These are phyloP conservation scores for Coemansia javaensis DNA, from an alignment of 192 early-diverging fungal genomes.

Conservation along the genomic window DNA sequence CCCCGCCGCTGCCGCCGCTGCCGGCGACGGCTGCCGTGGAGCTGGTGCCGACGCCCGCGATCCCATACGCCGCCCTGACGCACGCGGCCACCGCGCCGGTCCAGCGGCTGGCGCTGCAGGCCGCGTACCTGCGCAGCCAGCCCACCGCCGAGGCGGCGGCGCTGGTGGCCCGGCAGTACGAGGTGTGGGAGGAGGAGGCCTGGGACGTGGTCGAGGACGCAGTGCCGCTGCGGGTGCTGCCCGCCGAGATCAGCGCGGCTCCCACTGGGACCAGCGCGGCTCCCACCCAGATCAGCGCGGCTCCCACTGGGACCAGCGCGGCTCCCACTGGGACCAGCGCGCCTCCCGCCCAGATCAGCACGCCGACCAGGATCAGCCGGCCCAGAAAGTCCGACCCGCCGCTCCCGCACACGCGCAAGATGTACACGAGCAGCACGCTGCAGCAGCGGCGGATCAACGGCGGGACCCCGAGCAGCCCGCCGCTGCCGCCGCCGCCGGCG, in stretches of 20 bases:
- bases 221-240: background rate
- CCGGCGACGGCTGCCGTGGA: conserved; percentile 1
- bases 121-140: conserved; percentile 57
- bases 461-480: conserved; percentile 2
- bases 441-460: conserved; percentile 22
- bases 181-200: conserved; percentile 36
- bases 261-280: background rate
- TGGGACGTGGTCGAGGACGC: conserved; percentile 24
- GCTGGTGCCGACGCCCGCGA: background rate
- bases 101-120: conserved; percentile 59
- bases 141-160: conserved; percentile 50
- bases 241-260: background rate
- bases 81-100: conserved; percentile 13
- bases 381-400: background rate
- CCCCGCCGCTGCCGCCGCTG: conserved; percentile 24
- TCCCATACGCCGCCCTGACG: conserved; percentile 9
- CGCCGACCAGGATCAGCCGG: too few species aligned
- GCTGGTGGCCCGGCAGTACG: conserved; percentile 58
- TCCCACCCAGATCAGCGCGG: background rate
- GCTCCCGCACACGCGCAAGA: conserved; percentile 15
- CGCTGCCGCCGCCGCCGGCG: background rate
- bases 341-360: too few species aligned
- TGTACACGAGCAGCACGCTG: conserved; percentile 26
- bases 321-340: background rate
- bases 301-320: background rate